Percentiles rank a stretch among this genome's conserved stretches.
These are phyloP conservation scores for Rhypophila decipiens DNA, from an alignment of 495 filamentous ascomycete species.

Conservation along the genomic window DNA sequence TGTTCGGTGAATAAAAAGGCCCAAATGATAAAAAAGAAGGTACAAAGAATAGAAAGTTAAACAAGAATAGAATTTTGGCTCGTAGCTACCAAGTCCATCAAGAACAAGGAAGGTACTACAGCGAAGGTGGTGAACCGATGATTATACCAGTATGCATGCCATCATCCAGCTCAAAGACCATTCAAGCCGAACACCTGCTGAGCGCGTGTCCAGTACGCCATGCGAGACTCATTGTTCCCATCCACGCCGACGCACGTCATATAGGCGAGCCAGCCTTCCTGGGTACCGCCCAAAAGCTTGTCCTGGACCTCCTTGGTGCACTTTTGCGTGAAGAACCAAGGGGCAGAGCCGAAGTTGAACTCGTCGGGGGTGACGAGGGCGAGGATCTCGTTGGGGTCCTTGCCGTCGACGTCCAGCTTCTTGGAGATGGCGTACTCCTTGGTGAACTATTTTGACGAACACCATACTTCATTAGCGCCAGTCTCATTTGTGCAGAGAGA, in stretches of 20 bases:
- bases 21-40: not conserved
- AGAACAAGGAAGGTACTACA: too few species aligned
- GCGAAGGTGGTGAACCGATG: too few species aligned
- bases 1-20: too few species aligned
- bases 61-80: not conserved
- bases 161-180: not conserved
- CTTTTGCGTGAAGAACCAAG: conserved; percentile 68
- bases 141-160: too few species aligned
- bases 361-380: conserved; percentile 52
- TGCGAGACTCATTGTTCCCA: conserved; percentile 39
- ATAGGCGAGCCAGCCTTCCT: conserved; percentile 57
- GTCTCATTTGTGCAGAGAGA: too few species aligned
- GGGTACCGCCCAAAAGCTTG: conserved; percentile 42
- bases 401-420: conserved; percentile 34
- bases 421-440: conserved; percentile 54
- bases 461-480: too few species aligned
- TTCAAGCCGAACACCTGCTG: conserved; percentile 29
- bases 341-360: conserved; percentile 65
- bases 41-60: not conserved
- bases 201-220: conserved; percentile 49
- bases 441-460: not conserved
- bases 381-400: conserved; percentile 43
- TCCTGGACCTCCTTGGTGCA: conserved; percentile 44
- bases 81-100: not conserved
- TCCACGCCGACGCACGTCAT: conserved; percentile 59